phyloP scores from a whole-genome alignment of 768 basidiomycete species.

The Sarcodon aspratus region DNA sequence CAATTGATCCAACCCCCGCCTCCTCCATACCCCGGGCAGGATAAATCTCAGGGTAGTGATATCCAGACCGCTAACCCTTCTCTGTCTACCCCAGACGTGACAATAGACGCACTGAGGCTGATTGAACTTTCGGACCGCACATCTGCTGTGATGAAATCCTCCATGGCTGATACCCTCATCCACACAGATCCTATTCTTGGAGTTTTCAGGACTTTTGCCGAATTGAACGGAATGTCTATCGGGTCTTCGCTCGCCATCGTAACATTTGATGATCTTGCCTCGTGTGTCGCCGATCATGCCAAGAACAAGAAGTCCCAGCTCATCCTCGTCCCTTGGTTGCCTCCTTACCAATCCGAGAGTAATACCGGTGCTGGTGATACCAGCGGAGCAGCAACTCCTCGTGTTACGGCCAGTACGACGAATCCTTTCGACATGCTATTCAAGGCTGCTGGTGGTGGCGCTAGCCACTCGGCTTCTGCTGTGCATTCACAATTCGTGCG shows the following conservation, averaged over 20 bases:
- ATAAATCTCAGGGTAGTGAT: background rate
- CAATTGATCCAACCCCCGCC: conserved; percentile 56
- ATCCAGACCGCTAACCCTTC: background rate
- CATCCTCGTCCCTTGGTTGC: conserved; percentile 77
- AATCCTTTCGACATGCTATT: conserved; percentile 74
- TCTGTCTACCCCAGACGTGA: conserved; percentile 18
- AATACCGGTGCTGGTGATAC: conserved; percentile 3
- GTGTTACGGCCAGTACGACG: conserved; percentile 16
- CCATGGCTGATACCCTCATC: conserved; percentile 54
- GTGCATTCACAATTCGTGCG: conserved; percentile 81
- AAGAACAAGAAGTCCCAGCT: conserved; percentile 49
- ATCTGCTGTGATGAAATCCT: conserved; percentile 52
- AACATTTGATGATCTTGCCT: conserved; percentile 60
- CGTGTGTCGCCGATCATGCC: conserved; percentile 61
- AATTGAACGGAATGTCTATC: conserved; percentile 57
- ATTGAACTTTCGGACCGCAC: conserved; percentile 71
- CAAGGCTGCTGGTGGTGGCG: conserved; percentile 12
- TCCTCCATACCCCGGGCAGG: background rate
- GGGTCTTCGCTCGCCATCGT: conserved; percentile 63
- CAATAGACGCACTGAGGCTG: conserved; percentile 71
- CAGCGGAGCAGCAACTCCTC: conserved; percentile 11
- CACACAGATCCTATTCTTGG: conserved; percentile 62
- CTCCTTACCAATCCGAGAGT: conserved; percentile 16
- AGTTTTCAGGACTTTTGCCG: conserved; percentile 69
- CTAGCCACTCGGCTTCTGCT: conserved; percentile 33